A percentile compares a stretch with the other conserved stretches of the same genome.
These are phyloP conservation scores for Tetraselmis striata DNA, from an alignment of 139 green algal species.

Conservation along the genomic window DNA sequence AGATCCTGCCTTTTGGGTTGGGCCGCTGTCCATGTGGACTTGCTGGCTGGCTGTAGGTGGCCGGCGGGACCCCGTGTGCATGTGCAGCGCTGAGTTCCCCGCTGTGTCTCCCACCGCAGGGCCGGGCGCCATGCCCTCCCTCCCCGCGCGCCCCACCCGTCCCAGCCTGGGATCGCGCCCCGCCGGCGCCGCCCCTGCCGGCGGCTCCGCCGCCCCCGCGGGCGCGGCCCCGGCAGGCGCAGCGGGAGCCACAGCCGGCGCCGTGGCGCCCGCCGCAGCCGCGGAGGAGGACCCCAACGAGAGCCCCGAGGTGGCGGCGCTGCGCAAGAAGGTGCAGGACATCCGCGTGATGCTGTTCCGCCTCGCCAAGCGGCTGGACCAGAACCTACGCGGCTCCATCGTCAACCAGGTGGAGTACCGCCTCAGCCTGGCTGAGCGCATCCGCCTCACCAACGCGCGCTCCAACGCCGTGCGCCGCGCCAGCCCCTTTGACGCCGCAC, in stretches of 20 bases:
- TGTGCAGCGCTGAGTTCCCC: no score
- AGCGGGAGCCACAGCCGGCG: not conserved
- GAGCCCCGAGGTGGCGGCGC: constrained; percentile 8
- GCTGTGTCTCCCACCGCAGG: no score
- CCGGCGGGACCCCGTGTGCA: no score
- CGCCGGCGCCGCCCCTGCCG: not conserved
- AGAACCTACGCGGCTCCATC: constrained; percentile 31
- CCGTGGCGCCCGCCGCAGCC: constrained; percentile 1
- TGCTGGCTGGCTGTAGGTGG: no score
- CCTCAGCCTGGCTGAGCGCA: constrained; percentile 70
- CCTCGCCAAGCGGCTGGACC: constrained; percentile 43
- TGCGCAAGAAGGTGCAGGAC: constrained; percentile 31
- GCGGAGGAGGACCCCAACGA: constrained; percentile 8
- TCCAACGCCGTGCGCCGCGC: not conserved
- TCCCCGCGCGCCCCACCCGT: not conserved
- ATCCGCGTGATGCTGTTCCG: constrained; percentile 58
- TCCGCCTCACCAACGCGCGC: constrained; percentile 28
- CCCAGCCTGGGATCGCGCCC: not conserved
- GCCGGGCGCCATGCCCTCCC: not conserved
- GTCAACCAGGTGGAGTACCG: constrained; percentile 63
- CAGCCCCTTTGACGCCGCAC: constrained; percentile 16
- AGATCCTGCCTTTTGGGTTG: no score
- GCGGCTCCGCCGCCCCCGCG: not conserved
- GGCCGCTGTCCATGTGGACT: no score
- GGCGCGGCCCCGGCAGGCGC: not conserved